Evolutionary conservation across 371 early-diverging fungal genomes (phyloP).

Genomic region (Mucor mucedo): DNA sequence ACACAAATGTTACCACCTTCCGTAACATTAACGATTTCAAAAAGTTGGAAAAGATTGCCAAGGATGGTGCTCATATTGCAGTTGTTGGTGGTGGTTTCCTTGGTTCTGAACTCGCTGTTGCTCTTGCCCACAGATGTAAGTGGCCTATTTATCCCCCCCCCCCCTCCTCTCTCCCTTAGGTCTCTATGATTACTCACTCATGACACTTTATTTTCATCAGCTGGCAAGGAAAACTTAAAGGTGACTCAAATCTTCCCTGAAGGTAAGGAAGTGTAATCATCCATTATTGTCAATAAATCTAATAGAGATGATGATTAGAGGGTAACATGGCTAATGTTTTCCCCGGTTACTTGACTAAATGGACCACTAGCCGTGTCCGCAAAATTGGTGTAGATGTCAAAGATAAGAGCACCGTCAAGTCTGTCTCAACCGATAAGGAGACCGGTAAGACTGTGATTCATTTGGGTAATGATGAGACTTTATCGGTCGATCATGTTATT

Average conservation of each 20-base stretch:
- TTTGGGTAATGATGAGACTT: slow-evolving; percentile 48
- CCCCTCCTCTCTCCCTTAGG: no score
- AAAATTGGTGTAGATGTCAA: slow-evolving; percentile 70
- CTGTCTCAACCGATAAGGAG: slow-evolving; percentile 40
- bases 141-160: background rate
- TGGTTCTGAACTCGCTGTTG: slow-evolving; percentile 75
- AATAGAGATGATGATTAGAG: slow-evolving; percentile 26
- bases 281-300: background rate
- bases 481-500: slow-evolving; percentile 71
- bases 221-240: slow-evolving; percentile 54
- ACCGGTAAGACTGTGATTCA: slow-evolving; percentile 57
- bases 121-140: slow-evolving; percentile 64
- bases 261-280: slow-evolving; percentile 27
- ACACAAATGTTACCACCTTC: slow-evolving; percentile 62
- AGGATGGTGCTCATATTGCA: slow-evolving; percentile 62
- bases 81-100: slow-evolving; percentile 82
- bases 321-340: slow-evolving; percentile 79
- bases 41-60: slow-evolving; percentile 56
- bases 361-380: slow-evolving; percentile 69
- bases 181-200: no score
- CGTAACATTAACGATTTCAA: slow-evolving; percentile 70
- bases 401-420: slow-evolving; percentile 50
- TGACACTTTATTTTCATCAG: slow-evolving; percentile 16
- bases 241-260: slow-evolving; percentile 80
- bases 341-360: slow-evolving; percentile 72